Base-by-base conservation (phyloP, 192 early-diverging fungal genomes). In the Cetraspora pellucida region DNA sequence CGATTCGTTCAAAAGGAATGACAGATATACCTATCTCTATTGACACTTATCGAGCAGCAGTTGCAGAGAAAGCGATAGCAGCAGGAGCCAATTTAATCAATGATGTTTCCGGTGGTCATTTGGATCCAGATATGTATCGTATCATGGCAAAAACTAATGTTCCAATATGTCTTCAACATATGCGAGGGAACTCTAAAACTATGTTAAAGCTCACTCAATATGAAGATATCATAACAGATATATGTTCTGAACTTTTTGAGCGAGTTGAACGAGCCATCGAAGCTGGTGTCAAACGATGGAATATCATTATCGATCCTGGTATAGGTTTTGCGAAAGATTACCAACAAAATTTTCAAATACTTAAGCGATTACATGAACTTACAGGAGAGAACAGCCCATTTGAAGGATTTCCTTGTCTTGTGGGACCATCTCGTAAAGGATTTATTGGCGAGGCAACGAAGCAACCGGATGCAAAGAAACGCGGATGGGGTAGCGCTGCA, bases 241-340 rank as follows among this genome's bases (percentile, higher is more conserved):
- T 97, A 47, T 85, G 88, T 52, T 77, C 81, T 10, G 91, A 91
- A 77, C 86, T 99, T n/a, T 82, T 85, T 25, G 82, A 83, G 69
- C 82, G 87, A 10, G 88, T 96, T 23, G 79, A 90, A 59, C 81
- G 79, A 21, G 95, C 96, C 1, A 82, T 97, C 23, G 78, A 83
- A n/a, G 84, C 87, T 2, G 97, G 97, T 59, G 89, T 99, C 6
- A 86, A 89, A 54, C 87, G 96, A 13, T 99, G 98, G 98, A 98
- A 98, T 82, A 95, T 99, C 28, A 93, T 97, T 76, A 82, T 97
- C 3, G 98, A 99, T 77, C 98, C 98, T 14, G 98, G 98, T 27
- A 89, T 99, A 73, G 98, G 98, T 1, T 99, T 99, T 86, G 95
- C 97, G 43, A 99, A 99, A 84, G 90, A 91, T 10, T 86, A 84